Base-by-base conservation (phyloP, 345 rosid species). In the Adansonia digitata region DNA sequence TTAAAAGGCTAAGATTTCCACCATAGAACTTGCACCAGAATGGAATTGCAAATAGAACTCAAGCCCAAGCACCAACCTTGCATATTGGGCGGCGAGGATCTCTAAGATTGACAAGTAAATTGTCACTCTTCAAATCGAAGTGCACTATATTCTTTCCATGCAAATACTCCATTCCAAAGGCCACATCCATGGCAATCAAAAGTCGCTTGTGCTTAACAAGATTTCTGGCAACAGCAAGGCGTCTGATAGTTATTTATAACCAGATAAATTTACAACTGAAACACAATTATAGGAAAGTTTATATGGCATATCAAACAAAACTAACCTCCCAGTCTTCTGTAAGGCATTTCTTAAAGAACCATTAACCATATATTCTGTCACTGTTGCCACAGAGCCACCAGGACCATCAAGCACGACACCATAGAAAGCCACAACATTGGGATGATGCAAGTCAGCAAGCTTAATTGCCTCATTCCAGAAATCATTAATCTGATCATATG, bases 141-240 rank as follows among this genome's bases (percentile, higher is more conserved):
- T 90, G 94, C 76, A 90, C 92, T 62, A 86, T 90, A 64, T 86
- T 88, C 80, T 85, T 88, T 5, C 84, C 83, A 77, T 90, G 94
- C 84, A 90, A 65, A 82, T 90, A 90, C 79, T 90, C 94, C 94
- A 90, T 90, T 10, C 94, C 94, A 79, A 90, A 90, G 76, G 94
- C 92, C 70, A 89, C 90, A 75, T 90, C 92, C 94, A 86, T 86
- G 73, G 90, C 92, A 42, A 90, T 85, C 63, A 86, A 77, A 73
- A 85, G 89, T 80, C 82, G 86, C 74, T 82, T 86, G 12, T 79
- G 84, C 63, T 63, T 43, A 73, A 83, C 94, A n/a, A 90, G 88
- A 69, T 75, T 40, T 71, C 45, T 69, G 12, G 17, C 5, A 49
- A 31, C n/a, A 31, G 43, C 57, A 69, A 6, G 26, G 18, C 40